phyloP scores from a whole-genome alignment of 495 filamentous ascomycete species.

The Ascobolus immersus region DNA sequence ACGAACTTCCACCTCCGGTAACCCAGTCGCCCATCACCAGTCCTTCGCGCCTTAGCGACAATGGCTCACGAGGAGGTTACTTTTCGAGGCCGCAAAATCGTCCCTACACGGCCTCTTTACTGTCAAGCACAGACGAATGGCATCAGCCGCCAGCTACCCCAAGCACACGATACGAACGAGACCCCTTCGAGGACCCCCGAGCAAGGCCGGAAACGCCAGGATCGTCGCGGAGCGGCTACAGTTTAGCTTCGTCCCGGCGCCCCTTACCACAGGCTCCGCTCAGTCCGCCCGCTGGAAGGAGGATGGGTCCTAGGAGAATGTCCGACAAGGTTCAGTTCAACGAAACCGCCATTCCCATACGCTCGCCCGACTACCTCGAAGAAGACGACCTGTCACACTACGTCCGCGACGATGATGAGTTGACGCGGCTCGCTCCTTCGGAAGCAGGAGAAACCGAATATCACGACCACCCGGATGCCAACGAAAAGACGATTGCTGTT shows the following conservation, averaged over 20 bases:
- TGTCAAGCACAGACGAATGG: too few relatives aligned
- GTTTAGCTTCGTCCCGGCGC: background rate
- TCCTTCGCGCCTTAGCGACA: too few relatives aligned
- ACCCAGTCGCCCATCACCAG: too few relatives aligned
- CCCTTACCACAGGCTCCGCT: background rate
- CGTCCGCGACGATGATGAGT: background rate
- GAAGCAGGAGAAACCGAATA: conserved; percentile 2
- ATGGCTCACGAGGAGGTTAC: too few relatives aligned
- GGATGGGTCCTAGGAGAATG: background rate
- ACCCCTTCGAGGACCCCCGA: too few relatives aligned
- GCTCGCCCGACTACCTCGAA: background rate
- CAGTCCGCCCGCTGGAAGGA: background rate
- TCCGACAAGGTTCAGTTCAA: background rate
- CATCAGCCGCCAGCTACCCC: too few relatives aligned
- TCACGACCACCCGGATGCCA: background rate
- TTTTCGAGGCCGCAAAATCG: too few relatives aligned
- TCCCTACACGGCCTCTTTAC: too few relatives aligned
- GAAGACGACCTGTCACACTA: background rate
- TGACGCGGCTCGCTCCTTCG: too few relatives aligned
- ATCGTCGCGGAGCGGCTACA: background rate
- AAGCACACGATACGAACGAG: too few relatives aligned
- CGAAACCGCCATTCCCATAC: background rate
- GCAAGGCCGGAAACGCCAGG: background rate
- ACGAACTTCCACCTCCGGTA: too few relatives aligned
- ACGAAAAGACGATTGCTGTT: background rate